Evolutionary conservation across 2,329 filamentous ascomycete genomes (phyloP).

Genomic region (Aspergillus fijiensis): DNA sequence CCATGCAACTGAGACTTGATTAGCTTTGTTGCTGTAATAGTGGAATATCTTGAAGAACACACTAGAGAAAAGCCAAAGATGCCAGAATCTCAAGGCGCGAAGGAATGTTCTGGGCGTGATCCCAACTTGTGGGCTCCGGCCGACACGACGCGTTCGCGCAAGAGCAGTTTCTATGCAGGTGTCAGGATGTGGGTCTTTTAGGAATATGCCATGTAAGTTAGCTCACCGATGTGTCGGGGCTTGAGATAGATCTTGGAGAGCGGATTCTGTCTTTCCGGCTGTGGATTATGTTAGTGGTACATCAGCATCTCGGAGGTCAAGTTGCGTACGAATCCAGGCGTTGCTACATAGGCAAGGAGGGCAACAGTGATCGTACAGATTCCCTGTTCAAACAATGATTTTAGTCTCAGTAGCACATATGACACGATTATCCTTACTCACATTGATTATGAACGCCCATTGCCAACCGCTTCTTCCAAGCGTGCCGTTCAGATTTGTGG

Average conservation of each 20-base stretch:
- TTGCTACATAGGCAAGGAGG: background rate
- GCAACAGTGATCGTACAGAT: constrained; percentile 8
- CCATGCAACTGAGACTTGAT: constrained; percentile 3
- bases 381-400: background rate
- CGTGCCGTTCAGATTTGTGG: constrained; percentile 6
- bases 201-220: background rate
- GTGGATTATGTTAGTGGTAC: background rate
- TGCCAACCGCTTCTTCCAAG: constrained; percentile 9
- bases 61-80: constrained; percentile 6
- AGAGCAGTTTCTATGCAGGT: background rate
- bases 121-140: constrained; percentile 3
- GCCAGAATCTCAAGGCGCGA: constrained; percentile 3
- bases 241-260: constrained; percentile 2
- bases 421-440: background rate
- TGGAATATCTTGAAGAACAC: background rate
- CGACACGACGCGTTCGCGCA: constrained; percentile 4
- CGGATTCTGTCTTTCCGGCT: constrained; percentile 4
- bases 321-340: constrained; percentile 7
- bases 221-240: background rate
- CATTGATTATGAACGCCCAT: constrained; percentile 12
- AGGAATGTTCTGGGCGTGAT: constrained; percentile 3
- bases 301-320: no score
- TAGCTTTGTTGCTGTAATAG: background rate
- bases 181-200: background rate
- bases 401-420: background rate